Evolutionary conservation across 768 basidiomycete species (phyloP), one percentile per base, ranked within the genome.

Genomic region (Termitomyces sp.): DNA sequence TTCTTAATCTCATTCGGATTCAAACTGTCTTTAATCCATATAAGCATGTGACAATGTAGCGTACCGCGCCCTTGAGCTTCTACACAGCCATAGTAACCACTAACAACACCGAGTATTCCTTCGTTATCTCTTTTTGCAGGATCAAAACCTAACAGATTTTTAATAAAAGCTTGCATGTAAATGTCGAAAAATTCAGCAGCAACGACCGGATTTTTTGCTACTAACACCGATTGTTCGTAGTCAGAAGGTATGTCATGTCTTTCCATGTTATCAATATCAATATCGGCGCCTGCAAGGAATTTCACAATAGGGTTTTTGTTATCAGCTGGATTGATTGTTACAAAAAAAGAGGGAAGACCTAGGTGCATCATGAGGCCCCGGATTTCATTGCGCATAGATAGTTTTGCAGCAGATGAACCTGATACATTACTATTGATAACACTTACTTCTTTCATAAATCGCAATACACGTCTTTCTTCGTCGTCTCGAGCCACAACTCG

Each of bases 141-240:
- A 23, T 68, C 60, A 56, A 41, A 70, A 0, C 58, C 58, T 0
- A 76, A 50, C 0, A 76, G 10, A n/a, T 49, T 25, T 0, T 41
- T n/a, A 13, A 76, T 63, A 49, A 78, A 74, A 0, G 66, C 64
- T 23, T 67, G 60, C 62, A 79, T 74, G 27, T 72, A 73, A 0
- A 70, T 54, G 56, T 77, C 62, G 53, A 79, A 79, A 56, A 77
- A 79, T 16, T 68, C 57, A 0, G 73, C 71, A 2, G 71, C 73
- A 0, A 72, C 54, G 7, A 58, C 51, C 0, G 79, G 77, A 61
- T 80, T 74, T 40, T 65, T 55, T 0, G 78, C 76, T 6, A 79
- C 42, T 0, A 73, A 55, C 9, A 65, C 35, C 0, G 69, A 36
- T 33, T 75, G 74, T 29, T 73, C 59, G 47, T 56, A 57, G 29